Conservation (phyloP, 1,284 basidiomycete species). For the Taiwanofungus camphoratus region DNA sequence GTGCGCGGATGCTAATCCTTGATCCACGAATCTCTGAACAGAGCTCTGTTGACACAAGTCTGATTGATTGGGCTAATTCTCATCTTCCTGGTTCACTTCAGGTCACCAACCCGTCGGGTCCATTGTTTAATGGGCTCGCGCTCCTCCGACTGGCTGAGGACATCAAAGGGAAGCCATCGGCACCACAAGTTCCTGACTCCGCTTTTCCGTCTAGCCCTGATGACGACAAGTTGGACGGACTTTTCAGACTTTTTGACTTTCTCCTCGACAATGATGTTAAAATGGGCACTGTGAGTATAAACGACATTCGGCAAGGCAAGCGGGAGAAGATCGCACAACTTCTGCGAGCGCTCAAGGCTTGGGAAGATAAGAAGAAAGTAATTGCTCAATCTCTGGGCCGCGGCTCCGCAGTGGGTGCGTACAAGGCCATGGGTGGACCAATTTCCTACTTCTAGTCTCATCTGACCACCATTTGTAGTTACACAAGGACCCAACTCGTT, state of each 20-base stretch:
- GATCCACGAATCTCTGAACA: conserved; percentile 20
- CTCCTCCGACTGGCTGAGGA: conserved; percentile 73
- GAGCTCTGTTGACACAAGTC: conserved; percentile 37
- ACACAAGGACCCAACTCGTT: conserved; percentile 1
- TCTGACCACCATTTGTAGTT: conserved; percentile 5
- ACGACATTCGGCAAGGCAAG: conserved; percentile 80
- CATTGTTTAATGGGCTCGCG: conserved; percentile 62
- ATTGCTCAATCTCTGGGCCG: conserved; percentile 50
- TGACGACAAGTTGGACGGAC: conserved; percentile 82
- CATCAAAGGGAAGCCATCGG: conserved; percentile 61
- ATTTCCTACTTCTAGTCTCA: conserved; percentile 12
- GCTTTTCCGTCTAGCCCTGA: conserved; percentile 64
- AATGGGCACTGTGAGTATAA: conserved; percentile 86
- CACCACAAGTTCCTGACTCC: conserved; percentile 70
- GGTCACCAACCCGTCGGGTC: conserved; percentile 46
- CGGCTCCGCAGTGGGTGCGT: conserved; percentile 21
- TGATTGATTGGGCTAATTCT: conserved; percentile 85
- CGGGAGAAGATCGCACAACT: conserved; percentile 74
- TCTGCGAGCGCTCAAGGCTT: conserved; percentile 65
- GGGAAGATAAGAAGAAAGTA: conserved; percentile 68
- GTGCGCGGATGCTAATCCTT: background rate
- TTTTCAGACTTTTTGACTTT: conserved; percentile 87
- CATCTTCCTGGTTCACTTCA: conserved; percentile 67
- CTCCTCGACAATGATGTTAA: conserved; percentile 84
- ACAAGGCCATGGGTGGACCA: conserved; percentile 23